phyloP scores from a whole-genome alignment of 768 basidiomycete species.

The Lanmaoa rubissima region DNA sequence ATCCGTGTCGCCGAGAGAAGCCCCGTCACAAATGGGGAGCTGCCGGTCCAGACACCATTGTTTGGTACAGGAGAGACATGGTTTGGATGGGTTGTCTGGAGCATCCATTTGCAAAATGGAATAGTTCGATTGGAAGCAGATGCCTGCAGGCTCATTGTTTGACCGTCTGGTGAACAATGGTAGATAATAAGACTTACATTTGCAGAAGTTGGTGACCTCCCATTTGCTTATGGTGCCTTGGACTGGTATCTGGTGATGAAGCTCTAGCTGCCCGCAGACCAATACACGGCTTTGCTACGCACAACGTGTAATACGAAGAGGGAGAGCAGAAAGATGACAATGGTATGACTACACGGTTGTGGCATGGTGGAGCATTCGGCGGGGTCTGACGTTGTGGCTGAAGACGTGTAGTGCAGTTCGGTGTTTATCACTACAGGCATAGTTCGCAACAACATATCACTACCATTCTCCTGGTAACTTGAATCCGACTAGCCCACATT shows the following conservation, averaged over 20 bases:
- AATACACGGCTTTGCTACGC: constrained; percentile 18
- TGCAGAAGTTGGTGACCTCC: constrained; percentile 91
- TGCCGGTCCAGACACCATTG: constrained; percentile 96
- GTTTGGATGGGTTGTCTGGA: constrained; percentile 83
- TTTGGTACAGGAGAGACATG: constrained; percentile 90
- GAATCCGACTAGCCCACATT: constrained; percentile 9
- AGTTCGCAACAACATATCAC: constrained; percentile 9
- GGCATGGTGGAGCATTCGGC: constrained; percentile 15
- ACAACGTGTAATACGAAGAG: constrained; percentile 24
- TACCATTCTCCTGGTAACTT: not conserved
- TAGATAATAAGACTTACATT: constrained; percentile 51
- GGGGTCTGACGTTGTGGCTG: constrained; percentile 16
- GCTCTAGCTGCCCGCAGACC: constrained; percentile 8
- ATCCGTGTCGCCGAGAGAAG: constrained; percentile 80
- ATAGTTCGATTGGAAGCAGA: constrained; percentile 87
- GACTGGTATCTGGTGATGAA: constrained; percentile 36
- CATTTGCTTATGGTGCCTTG: constrained; percentile 61
- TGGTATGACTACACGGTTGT: constrained; percentile 12
- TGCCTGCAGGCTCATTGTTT: constrained; percentile 51
- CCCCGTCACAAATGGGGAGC: constrained; percentile 77
- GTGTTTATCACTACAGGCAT: constrained; percentile 1
- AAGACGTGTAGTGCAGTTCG: constrained; percentile 3
- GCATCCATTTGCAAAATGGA: constrained; percentile 78
- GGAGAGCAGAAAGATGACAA: constrained; percentile 14
- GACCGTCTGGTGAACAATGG: not conserved